Percentiles rank a stretch among this genome's conserved stretches.
Evolutionary conservation across 2,329 filamentous ascomycete species (phyloP).

Genomic region (Dothistroma septosporum): DNA sequence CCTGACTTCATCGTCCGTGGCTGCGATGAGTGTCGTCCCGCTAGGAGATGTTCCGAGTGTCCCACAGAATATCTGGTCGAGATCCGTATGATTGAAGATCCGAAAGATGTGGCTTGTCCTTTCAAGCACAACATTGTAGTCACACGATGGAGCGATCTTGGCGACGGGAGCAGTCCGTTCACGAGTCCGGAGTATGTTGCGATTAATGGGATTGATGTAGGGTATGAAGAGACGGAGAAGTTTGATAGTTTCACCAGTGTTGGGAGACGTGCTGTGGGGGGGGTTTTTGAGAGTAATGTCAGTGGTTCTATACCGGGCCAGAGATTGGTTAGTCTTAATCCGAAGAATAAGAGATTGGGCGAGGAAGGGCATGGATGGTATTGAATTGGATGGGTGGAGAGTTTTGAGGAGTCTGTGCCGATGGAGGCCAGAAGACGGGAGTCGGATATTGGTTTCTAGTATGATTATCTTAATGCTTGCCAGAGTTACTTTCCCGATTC

Average conservation of each 20-base stretch:
- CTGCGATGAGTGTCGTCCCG: slow-evolving; percentile 55
- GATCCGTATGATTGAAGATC: slow-evolving; percentile 56
- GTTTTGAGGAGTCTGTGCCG: neutral
- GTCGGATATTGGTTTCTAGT: neutral
- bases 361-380: slow-evolving; percentile 55
- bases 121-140: slow-evolving; percentile 60
- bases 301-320: slow-evolving; percentile 54
- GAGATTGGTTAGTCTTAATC: slow-evolving; percentile 57
- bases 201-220: slow-evolving; percentile 44
- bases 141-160: slow-evolving; percentile 60
- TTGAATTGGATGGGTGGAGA: slow-evolving; percentile 2
- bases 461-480: neutral
- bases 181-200: slow-evolving; percentile 53
- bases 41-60: slow-evolving; percentile 59
- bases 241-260: slow-evolving; percentile 55
- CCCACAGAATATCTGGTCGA: slow-evolving; percentile 61
- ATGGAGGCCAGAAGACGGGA: neutral
- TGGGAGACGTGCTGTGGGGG: slow-evolving; percentile 54
- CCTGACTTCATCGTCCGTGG: slow-evolving; percentile 47
- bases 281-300: slow-evolving; percentile 56
- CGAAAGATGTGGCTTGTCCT: slow-evolving; percentile 37
- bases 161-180: slow-evolving; percentile 50
- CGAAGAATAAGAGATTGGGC: slow-evolving; percentile 50
- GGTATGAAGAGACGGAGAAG: slow-evolving; percentile 15
- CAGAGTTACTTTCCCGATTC: neutral